Conservation (phyloP, 1,284 basidiomycete species). For the Leccinum proliferum region DNA sequence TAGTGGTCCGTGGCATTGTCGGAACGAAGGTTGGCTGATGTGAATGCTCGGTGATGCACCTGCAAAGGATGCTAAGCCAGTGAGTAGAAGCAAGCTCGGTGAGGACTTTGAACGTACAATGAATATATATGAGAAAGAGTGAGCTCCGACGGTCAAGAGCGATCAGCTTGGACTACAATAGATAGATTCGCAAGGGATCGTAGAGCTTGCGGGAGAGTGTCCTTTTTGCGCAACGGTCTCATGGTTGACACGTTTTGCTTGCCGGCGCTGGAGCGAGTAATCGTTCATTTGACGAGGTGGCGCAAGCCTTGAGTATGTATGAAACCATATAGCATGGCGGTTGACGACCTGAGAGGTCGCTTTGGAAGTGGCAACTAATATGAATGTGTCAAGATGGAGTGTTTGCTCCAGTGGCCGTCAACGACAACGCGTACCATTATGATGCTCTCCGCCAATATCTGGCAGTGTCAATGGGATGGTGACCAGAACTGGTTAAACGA, state of each 20-base stretch:
- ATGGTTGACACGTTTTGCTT: slow-evolving; percentile 31
- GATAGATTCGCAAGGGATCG: slow-evolving; percentile 24
- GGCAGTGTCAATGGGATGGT: neutral
- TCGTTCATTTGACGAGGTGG: slow-evolving; percentile 19
- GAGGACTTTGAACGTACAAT: slow-evolving; percentile 13
- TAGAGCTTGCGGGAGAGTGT: slow-evolving; percentile 16
- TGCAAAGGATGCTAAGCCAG: slow-evolving; percentile 1
- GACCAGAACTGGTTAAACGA: too few species aligned
- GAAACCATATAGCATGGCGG: slow-evolving; percentile 10
- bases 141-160: slow-evolving; percentile 20
- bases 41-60: slow-evolving; percentile 1
- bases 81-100: slow-evolving; percentile 10
- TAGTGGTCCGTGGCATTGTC: slow-evolving; percentile 25
- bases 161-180: slow-evolving; percentile 17
- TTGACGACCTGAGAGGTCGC: neutral
- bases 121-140: slow-evolving; percentile 26
- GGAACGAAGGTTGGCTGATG: slow-evolving; percentile 12
- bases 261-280: slow-evolving; percentile 24
- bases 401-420: neutral
- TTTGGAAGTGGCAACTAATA: too few species aligned
- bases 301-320: slow-evolving; percentile 11
- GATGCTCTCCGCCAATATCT: neutral
- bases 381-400: neutral
- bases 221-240: slow-evolving; percentile 23
- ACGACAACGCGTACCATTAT: neutral